Evolutionary conservation across 257 asterid species (phyloP), one percentile per base, ranked within the genome.

Genomic region (Craterostigma plantagineum): DNA sequence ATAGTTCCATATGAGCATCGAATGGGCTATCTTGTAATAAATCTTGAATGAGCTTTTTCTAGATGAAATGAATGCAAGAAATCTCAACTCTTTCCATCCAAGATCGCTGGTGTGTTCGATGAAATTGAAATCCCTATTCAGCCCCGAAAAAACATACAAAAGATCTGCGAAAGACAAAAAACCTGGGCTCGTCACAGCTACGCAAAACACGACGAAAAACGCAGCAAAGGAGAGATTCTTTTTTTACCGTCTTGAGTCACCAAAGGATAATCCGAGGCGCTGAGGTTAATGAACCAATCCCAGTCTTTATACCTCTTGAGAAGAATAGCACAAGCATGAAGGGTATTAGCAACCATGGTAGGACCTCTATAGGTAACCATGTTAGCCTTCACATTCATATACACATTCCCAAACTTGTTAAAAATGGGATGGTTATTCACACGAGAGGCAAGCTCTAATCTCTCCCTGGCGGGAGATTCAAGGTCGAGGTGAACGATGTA

Each of bases 211-310:
- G 14, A 36, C 1, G 8, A 36, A 36, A 36, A 9, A 12, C 1
- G 40, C 12, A 10, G 3, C 4, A 36, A 36, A 36, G 14, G 11
- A 36, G 12, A 9, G 12, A 9, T 3, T 1, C 8, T 10, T n/a
- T 36, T 36, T 12, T 36, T 16, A 40, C 45, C 45, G 12, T 40
- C 45, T 40, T 40, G 17, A n/a, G 45, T 40, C 45, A 40, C 45
- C 15, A 40, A 40, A 11, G 45, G 45, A 40, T 40, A 40, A 40
- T 40, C 45, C 9, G 17, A 14, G 16, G 45, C 16, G 8, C 45
- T 40, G 45, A 40, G 45, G 17, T 40, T 40, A 8, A n/a, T 40
- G 17, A 40, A 40, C 45, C 14, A 40, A n/a, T 40, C 45, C 45
- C 45, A 40, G 12, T 40, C 45, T 11, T 40, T 16, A 40, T 14